Evolutionary conservation across 2,329 filamentous ascomycete genomes (phyloP), one percentile per base, ranked within the genome.

Genomic region (Cladosporium colombiae): DNA sequence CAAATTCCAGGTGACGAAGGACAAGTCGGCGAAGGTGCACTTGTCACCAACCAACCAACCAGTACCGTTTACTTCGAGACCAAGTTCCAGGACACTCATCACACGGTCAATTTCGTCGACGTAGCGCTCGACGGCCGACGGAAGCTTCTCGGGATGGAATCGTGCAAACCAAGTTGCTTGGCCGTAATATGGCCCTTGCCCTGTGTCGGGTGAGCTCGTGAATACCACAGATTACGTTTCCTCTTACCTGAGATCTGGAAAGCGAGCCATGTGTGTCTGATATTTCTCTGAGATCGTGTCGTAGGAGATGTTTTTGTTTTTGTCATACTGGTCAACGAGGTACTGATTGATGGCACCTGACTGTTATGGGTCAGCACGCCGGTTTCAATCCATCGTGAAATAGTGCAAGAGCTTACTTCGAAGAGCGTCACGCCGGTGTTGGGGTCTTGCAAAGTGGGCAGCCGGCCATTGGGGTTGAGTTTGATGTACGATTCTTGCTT

Each of bases 21-120:
- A 68, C 11, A 80, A 69, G 67, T 83, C 81, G 5, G 74, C 80
- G 71, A 78, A 81, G 4, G 77, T 79, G 64, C 72, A 72, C 66
- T 79, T 81, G 55, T 78, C 76, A n/a, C 80, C 81, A 1, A 82
- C 78, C 16, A 83, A 73, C 66, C 76, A 83, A n/a, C 72, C 74
- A 5, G 78, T 79, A 13, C 71, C 72, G 5, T 67, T 67, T 64
- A 72, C 72, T 62, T 74, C 68, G 13, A 83, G 72, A 33, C 74
- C 73, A 2, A 67, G 65, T 37, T 85, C 78, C 18, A 85, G 72
- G 5, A 84, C 81, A n/a, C 75, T 75, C 4, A 77, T 72, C n/a
- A 84, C 76, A 53, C 82, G 81, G 25, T 75, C 73, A 63, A 81
- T 73, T 68, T 84, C 82, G 29, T 78, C 77, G n/a, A 70, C 62